phyloP scores from a whole-genome alignment of 2,329 filamentous ascomycete species.

The Neonectria punicea region DNA sequence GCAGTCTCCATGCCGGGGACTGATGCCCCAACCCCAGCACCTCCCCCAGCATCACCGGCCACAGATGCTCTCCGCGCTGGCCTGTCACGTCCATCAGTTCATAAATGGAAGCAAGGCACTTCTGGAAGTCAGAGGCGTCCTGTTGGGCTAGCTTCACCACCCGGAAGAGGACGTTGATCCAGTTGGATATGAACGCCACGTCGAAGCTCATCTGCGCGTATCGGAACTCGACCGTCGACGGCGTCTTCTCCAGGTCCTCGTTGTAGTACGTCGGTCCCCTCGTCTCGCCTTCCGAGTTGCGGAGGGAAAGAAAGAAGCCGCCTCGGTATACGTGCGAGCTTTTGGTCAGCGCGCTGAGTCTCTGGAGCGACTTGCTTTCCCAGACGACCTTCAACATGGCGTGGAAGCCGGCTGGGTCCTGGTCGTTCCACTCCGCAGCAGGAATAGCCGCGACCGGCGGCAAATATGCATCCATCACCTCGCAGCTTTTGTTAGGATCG shows the following conservation, averaged over 20 bases:
- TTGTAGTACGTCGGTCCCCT: too few relatives aligned
- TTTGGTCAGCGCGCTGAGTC: neutral
- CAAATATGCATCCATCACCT: slow-evolving; percentile 1
- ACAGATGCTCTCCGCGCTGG: neutral
- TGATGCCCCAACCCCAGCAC: slow-evolving; percentile 28
- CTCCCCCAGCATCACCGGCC: slow-evolving; percentile 25
- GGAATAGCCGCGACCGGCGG: neutral
- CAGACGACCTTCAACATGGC: slow-evolving; percentile 27
- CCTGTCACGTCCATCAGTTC: neutral
- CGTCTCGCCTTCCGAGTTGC: neutral
- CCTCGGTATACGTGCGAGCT: neutral
- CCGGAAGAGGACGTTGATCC: slow-evolving; percentile 31
- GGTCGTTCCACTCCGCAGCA: slow-evolving; percentile 23
- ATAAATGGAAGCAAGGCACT: neutral
- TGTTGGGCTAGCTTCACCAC: slow-evolving; percentile 31
- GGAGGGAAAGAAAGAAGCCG: slow-evolving; percentile 18
- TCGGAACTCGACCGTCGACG: slow-evolving; percentile 39
- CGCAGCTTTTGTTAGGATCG: neutral
- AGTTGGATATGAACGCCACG: slow-evolving; percentile 31
- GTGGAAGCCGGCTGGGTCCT: neutral
- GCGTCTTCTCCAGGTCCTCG: slow-evolving; percentile 9
- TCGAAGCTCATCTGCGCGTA: slow-evolving; percentile 44
- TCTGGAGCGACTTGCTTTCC: slow-evolving; percentile 1
- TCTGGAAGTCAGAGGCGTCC: slow-evolving; percentile 9
- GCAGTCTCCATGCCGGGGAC: slow-evolving; percentile 32